Base-by-base conservation (phyloP, 441 rosid genomes). In the Melianthus villosus region DNA sequence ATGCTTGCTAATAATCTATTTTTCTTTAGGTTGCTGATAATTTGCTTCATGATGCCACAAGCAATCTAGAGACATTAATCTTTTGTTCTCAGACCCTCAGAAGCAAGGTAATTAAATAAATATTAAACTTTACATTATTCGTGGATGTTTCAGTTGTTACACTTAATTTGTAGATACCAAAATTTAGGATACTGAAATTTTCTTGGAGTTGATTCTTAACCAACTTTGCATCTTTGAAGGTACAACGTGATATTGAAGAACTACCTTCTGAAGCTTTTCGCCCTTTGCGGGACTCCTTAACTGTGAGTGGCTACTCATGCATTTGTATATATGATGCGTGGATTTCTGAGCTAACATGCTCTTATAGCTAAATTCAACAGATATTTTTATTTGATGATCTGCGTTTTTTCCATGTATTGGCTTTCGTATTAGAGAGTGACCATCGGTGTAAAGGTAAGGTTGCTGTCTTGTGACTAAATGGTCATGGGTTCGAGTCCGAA, bases 31-130 rank as follows among this genome's bases (percentile, higher is more conserved):
- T 91, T 50, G 96, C 96, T 63, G 98, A 91, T 71, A 91, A 91
- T 64, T 71, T 91, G 69, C 96, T 91, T 46, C 98, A 91, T 31
- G 98, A 91, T 65, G 66, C 89, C 40, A 66, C 86, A 2, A 91
- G 96, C 81, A 91, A 91, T 72, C 47, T 72, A 56, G 96, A 91
- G 61, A 91, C 98, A 31, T 68, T 79, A 50, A 85, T 91, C 56
- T 91, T 91, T 62, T 91, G 96, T 56, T 91, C 98, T 31, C 98
- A 91, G 61, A 91, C 98, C 12, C 98, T 91, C 48, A 63, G 98
- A 69, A 79, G 96, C 93, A 91, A 89, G 96, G 98, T 89, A 79
- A 56, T 19, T 40, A 56, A 13, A 30, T 12, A 48, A 29, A 36
- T 9, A 46, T 36, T 37, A 32, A 19, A 41, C 23, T 35, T 35